Evolutionary conservation across 495 filamentous ascomycete genomes (phyloP), one percentile per base, ranked within the genome.

Genomic region (Aspergillus bridgeri): DNA sequence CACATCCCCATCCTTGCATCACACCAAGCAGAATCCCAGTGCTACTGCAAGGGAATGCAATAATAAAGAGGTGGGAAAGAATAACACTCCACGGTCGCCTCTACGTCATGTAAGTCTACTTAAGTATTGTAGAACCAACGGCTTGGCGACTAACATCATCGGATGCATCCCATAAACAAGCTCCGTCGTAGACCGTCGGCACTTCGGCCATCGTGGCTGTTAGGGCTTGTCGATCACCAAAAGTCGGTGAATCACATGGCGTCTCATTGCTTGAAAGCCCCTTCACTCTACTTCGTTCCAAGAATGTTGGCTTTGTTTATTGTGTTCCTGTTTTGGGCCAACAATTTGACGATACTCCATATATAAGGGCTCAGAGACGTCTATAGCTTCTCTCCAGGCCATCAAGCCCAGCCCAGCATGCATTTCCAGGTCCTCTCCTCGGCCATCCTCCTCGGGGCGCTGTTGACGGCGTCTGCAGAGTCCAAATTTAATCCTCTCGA

Each of bases 401-500:
- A 38, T 38, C 33, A 9, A 38, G 33, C 9, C 11, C 33, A 38
- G 1, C 13, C 33, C 6, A 11, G 11, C 33, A 38, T 38, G 33
- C 33, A 38, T 38, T 38, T 38, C 33, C 33, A 38, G 33, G 11
- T 38, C 3, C 33, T 38, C 9, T 38, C 33, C 9, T 38, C 33
- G 9, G 33, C n/a, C 38, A 9, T 51, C 17, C 27, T 57, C 23
- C 38, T 45, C 20, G 21, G 49, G 11, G 49, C 42, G n/a, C 19
- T 57, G 15, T 21, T 22, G n/a, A 49, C 48, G 21, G 21, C 48
- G 11, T 19, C 55, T 5, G n/a, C 47, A 1, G 33, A 38, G 76
- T 43, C 68, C 69, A 33, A 27, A 19, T 65, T 65, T 56, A 65
- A 65, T 44, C 62, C 62, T 9, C 38, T 65, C 19, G 50, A 65